A percentile compares a stretch with the other conserved stretches of the same genome.
Evolutionary conservation across 2,329 filamentous ascomycete species (phyloP).

Genomic region (Fusarium sambucinum): DNA sequence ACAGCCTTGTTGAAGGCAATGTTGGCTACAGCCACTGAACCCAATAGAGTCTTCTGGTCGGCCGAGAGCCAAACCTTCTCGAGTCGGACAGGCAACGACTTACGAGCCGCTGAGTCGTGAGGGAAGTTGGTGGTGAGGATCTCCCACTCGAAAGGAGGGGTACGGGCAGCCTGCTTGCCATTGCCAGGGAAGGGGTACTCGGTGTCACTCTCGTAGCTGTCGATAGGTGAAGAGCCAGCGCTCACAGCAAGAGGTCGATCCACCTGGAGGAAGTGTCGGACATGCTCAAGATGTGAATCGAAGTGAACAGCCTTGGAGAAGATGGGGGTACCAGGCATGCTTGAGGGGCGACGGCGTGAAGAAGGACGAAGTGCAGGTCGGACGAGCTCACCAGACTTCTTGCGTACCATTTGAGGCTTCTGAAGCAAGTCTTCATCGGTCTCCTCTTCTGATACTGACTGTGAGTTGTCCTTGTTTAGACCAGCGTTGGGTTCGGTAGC

Average conservation of each 20-base stretch:
- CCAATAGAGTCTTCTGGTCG: slow-evolving; percentile 88
- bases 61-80: slow-evolving; percentile 88
- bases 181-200: slow-evolving; percentile 86
- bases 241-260: slow-evolving; percentile 97
- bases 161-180: slow-evolving; percentile 53
- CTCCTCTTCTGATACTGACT: slow-evolving; percentile 71
- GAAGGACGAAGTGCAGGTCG: slow-evolving; percentile 87
- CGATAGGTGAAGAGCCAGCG: slow-evolving; percentile 90
- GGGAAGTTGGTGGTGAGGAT: slow-evolving; percentile 89
- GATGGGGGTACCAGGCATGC: slow-evolving; percentile 96
- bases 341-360: slow-evolving; percentile 86
- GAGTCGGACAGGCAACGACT: slow-evolving; percentile 77
- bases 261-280: slow-evolving; percentile 93
- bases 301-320: slow-evolving; percentile 99
- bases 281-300: slow-evolving; percentile 94
- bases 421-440: slow-evolving; percentile 68
- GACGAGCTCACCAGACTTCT: slow-evolving; percentile 98
- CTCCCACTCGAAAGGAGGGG: slow-evolving; percentile 83
- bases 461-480: slow-evolving; percentile 62
- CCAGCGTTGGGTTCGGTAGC: slow-evolving; percentile 67
- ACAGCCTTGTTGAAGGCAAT: slow-evolving; percentile 90
- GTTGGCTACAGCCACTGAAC: slow-evolving; percentile 87
- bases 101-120: slow-evolving; percentile 63
- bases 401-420: slow-evolving; percentile 94
- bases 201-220: slow-evolving; percentile 85